Conservation (phyloP, 2,329 filamentous ascomycete species). For the Acephala macrosclerotiorum region DNA sequence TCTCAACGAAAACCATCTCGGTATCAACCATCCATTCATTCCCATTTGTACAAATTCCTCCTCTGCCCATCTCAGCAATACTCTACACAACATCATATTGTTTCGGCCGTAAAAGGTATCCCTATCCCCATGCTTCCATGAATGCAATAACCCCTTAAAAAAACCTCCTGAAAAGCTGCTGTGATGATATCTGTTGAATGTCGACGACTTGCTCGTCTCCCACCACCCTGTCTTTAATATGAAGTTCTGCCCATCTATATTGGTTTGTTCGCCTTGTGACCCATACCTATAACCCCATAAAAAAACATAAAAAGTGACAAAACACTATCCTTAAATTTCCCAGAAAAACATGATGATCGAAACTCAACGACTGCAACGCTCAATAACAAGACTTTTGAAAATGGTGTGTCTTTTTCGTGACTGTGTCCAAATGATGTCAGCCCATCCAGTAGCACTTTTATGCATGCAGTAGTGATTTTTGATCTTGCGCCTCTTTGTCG, state of each 20-base stretch:
- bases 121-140: constrained; percentile 1
- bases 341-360: constrained; percentile 4
- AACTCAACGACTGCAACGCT: constrained; percentile 2
- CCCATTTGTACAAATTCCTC: constrained; percentile 20
- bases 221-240: constrained; percentile 19
- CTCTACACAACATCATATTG: constrained; percentile 18
- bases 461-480: constrained; percentile 14
- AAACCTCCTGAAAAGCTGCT: neutral
- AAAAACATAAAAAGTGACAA: neutral
- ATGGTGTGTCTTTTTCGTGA: constrained; percentile 11
- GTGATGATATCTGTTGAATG: neutral
- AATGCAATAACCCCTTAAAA: neutral
- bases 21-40: constrained; percentile 1
- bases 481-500: constrained; percentile 29
- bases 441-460: constrained; percentile 21
- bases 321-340: constrained; percentile 2
- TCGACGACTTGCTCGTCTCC: constrained; percentile 16
- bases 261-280: constrained; percentile 7
- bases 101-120: constrained; percentile 17
- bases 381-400: neutral
- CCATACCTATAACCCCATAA: constrained; percentile 11
- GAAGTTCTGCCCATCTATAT: constrained; percentile 18
- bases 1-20: neutral
- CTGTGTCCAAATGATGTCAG: constrained; percentile 25
- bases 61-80: neutral